Evolutionary conservation across 345 rosid species (phyloP).

Genomic region (Gossypium australe): DNA sequence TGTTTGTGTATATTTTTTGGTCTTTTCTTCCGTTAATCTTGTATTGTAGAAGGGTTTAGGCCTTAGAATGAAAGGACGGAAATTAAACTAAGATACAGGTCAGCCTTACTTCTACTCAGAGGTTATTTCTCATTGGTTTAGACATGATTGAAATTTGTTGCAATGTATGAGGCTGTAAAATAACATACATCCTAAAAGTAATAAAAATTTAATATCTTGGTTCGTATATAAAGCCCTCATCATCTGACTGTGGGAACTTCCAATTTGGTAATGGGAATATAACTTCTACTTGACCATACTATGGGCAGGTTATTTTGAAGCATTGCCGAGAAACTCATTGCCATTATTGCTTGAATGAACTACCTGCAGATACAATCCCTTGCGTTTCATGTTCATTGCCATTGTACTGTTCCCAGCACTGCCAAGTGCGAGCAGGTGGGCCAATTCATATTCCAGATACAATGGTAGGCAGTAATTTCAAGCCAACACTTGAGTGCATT

Average conservation of each 20-base stretch:
- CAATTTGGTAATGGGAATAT: not conserved
- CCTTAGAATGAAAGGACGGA: not conserved
- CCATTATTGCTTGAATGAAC: conserved; percentile 77
- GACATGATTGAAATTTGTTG: not conserved
- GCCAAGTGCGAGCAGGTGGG: conserved; percentile 59
- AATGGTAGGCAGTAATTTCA: conserved; percentile 17
- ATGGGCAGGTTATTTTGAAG: conserved; percentile 56
- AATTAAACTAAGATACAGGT: not conserved
- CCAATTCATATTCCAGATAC: conserved; percentile 26
- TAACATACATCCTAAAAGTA: not conserved
- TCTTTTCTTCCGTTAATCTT: not conserved
- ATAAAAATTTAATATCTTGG: not conserved
- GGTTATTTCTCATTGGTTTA: not conserved
- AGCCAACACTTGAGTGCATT: conserved; percentile 29
- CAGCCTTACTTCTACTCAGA: not conserved
- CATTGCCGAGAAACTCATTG: conserved; percentile 64
- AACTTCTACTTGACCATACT: not conserved
- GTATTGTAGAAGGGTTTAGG: not conserved
- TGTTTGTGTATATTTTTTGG: not conserved
- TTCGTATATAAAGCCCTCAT: not conserved
- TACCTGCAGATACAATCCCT: conserved; percentile 66
- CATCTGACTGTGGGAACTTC: not conserved
- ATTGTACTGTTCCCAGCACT: conserved; percentile 68
- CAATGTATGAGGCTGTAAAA: not conserved
- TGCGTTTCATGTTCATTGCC: conserved; percentile 68